Evolutionary conservation across 140 eudicot genomes (phyloP).

Genomic region (Cichorium intybus): DNA sequence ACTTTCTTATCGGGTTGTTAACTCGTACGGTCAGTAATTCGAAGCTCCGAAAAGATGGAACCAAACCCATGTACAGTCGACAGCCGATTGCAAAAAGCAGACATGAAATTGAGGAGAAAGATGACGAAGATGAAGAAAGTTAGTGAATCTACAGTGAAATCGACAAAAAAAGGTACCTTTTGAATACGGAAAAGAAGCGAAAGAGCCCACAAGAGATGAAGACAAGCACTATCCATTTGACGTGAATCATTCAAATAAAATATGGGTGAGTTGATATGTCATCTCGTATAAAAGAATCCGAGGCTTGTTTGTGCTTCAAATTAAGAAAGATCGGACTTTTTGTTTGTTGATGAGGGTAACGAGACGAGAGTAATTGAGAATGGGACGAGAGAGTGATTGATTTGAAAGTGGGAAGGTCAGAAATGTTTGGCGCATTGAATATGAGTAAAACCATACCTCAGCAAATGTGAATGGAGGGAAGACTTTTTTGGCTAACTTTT

Average conservation of each 20-base stretch:
- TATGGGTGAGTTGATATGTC: conserved; percentile 5
- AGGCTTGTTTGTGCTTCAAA: conserved; percentile 37
- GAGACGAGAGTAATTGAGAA: conserved; percentile 7
- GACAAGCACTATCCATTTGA: conserved; percentile 47
- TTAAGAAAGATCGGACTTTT: background rate
- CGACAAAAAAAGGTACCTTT: conserved; percentile 44
- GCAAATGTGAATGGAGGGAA: conserved; percentile 48
- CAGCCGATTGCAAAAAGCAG: conserved; percentile 16
- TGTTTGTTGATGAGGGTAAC: background rate
- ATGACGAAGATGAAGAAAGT: conserved; percentile 15
- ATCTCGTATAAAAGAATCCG: conserved; percentile 47
- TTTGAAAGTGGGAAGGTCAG: conserved; percentile 25
- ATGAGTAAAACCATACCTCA: conserved; percentile 11
- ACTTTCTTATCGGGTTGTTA: conserved; percentile 13
- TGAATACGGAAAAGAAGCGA: conserved; percentile 28
- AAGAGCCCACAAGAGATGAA: conserved; percentile 62
- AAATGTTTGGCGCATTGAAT: conserved; percentile 28
- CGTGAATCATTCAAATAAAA: conserved; percentile 25
- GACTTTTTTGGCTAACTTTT: conserved; percentile 29
- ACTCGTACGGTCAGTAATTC: conserved; percentile 3
- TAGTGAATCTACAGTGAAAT: conserved; percentile 23
- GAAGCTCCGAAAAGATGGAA: conserved; percentile 25
- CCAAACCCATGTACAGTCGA: background rate
- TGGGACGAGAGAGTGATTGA: conserved; percentile 16
- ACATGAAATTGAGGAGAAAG: conserved; percentile 26